A percentile compares a stretch with the other conserved stretches of the same genome.
Conservation (phyloP, 352 stramenopile species). For the Phytophthora uliginosa region DNA sequence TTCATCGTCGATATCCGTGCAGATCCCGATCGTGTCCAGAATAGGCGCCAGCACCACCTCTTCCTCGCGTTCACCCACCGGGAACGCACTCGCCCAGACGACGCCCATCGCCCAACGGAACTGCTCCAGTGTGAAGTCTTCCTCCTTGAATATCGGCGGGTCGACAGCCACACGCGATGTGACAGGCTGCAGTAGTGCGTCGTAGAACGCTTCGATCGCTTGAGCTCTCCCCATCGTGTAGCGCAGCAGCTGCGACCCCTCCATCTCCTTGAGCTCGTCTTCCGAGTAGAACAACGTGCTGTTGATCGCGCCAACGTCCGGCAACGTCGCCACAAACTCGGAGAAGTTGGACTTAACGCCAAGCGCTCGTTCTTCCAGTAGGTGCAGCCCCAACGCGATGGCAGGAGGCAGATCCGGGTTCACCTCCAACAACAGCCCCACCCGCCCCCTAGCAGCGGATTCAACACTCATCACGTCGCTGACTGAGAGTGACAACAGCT, state of each 20-base stretch:
- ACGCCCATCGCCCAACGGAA: constrained; percentile 61
- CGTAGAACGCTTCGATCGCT: constrained; percentile 52
- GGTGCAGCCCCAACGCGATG: constrained; percentile 52
- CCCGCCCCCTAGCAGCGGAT: constrained; percentile 40
- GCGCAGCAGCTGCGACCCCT: constrained; percentile 52
- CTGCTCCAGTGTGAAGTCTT: constrained; percentile 54
- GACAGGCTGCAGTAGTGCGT: constrained; percentile 44
- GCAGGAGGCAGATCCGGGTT: constrained; percentile 57
- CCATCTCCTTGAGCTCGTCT: constrained; percentile 40
- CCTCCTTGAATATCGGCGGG: constrained; percentile 52
- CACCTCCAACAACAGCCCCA: constrained; percentile 47
- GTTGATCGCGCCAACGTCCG: constrained; percentile 31
- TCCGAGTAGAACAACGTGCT: constrained; percentile 57
- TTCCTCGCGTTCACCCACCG: constrained; percentile 25
- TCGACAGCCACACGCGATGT: constrained; percentile 49
- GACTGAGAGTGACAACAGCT: constrained; percentile 46
- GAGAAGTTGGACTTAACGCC: constrained; percentile 53
- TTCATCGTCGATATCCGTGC: constrained; percentile 35
- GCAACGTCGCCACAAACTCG: constrained; percentile 40
- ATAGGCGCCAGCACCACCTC: constrained; percentile 53
- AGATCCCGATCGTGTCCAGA: constrained; percentile 52
- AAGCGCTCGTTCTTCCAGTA: constrained; percentile 57
- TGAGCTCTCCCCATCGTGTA: constrained; percentile 36
- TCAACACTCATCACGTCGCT: constrained; percentile 50
- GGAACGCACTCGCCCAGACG: constrained; percentile 54